A percentile compares a stretch with the other conserved stretches of the same genome.
Conservation (phyloP, 371 early-diverging fungal species). For the Mucor sp. region DNA sequence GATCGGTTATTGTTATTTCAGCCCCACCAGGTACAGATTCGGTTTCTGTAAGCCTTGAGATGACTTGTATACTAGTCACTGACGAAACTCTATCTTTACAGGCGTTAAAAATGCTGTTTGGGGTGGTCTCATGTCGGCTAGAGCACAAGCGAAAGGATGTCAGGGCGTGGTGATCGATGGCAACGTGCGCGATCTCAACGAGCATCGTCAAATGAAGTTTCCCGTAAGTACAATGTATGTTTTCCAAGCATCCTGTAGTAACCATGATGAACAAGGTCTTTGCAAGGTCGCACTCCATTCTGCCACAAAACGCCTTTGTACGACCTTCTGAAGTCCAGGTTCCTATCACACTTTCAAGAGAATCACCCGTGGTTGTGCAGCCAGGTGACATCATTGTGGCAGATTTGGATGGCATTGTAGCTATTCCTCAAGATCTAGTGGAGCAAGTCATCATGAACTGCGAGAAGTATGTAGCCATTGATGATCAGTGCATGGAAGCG, state of each 20-base stretch:
- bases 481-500: slow-evolving; percentile 74
- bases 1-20: slow-evolving; percentile 68
- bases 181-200: slow-evolving; percentile 72
- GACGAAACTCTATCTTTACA: neutral
- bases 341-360: slow-evolving; percentile 57
- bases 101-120: slow-evolving; percentile 74
- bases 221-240: slow-evolving; percentile 48
- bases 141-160: slow-evolving; percentile 65
- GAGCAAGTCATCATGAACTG: slow-evolving; percentile 60
- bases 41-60: neutral
- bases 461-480: slow-evolving; percentile 56
- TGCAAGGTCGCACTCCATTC: slow-evolving; percentile 63
- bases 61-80: neutral
- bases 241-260: neutral
- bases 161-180: slow-evolving; percentile 79
- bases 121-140: slow-evolving; percentile 83
- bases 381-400: slow-evolving; percentile 80
- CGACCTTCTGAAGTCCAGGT: slow-evolving; percentile 65
- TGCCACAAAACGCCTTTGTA: slow-evolving; percentile 73
- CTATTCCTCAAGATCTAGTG: slow-evolving; percentile 60
- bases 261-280: slow-evolving; percentile 48
- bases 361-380: slow-evolving; percentile 54
- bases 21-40: slow-evolving; percentile 52
- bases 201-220: slow-evolving; percentile 62
- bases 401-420: slow-evolving; percentile 79